Evolutionary conservation across 768 basidiomycete species (phyloP).

Genomic region (Coprinellus micaceus): DNA sequence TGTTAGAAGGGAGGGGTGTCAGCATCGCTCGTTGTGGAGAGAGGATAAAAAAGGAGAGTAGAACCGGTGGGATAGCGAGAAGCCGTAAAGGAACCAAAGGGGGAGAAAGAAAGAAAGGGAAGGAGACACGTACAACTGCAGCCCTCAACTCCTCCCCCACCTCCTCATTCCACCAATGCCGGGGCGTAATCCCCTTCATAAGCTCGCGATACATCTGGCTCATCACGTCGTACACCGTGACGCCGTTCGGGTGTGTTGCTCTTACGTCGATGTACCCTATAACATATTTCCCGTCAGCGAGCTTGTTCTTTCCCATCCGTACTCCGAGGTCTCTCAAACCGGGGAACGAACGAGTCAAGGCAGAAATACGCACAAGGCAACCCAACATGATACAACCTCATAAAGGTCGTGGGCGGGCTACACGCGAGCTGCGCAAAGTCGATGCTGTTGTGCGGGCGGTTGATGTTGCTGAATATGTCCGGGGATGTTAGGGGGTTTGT

Average conservation of each 20-base stretch:
- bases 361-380: slow-evolving; percentile 42
- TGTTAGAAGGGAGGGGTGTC: no score
- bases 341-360: no score
- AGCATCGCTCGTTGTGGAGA: no score
- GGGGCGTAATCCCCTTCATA: slow-evolving; percentile 38
- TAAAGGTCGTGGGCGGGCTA: slow-evolving; percentile 42
- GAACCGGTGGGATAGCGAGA: no score
- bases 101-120: background rate
- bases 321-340: no score
- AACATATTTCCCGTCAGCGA: no score
- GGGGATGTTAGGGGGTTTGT: no score
- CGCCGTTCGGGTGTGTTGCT: slow-evolving; percentile 44
- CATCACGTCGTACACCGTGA: slow-evolving; percentile 57
- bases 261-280: slow-evolving; percentile 53
- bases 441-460: slow-evolving; percentile 38
- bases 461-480: no score
- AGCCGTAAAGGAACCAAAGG: slow-evolving; percentile 20
- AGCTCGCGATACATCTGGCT: slow-evolving; percentile 42
- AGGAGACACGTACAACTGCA: background rate
- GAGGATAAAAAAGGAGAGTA: no score
- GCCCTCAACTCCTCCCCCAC: slow-evolving; percentile 38
- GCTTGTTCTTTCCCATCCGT: no score
- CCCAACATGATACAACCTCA: slow-evolving; percentile 55
- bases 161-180: slow-evolving; percentile 60
- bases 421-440: slow-evolving; percentile 57